Evolutionary conservation across 2,329 filamentous ascomycete genomes (phyloP).

Genomic region (Trichophyton simii): DNA sequence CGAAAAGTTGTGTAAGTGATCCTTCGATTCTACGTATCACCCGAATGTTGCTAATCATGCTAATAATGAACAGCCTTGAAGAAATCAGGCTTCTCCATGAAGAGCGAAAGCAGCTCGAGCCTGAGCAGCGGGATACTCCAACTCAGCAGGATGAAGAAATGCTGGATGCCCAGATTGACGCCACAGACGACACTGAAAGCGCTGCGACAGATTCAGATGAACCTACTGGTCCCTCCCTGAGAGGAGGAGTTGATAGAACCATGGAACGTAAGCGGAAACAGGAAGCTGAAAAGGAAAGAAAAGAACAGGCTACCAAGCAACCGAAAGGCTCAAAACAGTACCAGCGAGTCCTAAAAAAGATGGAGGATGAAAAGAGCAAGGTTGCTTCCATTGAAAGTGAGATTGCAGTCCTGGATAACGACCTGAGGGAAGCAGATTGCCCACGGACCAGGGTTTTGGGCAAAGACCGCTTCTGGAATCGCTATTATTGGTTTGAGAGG

Average conservation of each 20-base stretch:
- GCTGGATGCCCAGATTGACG: constrained; percentile 47
- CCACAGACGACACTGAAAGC: constrained; percentile 36
- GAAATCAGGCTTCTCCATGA: constrained; percentile 36
- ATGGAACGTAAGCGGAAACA: constrained; percentile 67
- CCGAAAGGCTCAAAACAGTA: constrained; percentile 81
- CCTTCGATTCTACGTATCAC: not conserved
- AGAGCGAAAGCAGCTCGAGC: constrained; percentile 37
- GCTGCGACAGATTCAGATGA: constrained; percentile 13
- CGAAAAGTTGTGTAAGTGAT: constrained; percentile 48
- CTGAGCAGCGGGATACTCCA: constrained; percentile 34
- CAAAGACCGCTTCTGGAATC: constrained; percentile 94
- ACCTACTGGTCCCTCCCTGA: constrained; percentile 45
- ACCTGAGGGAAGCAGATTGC: constrained; percentile 86
- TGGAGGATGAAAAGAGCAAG: constrained; percentile 70
- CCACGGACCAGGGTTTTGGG: constrained; percentile 79
- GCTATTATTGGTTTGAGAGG: constrained; percentile 98
- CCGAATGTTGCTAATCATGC: not conserved
- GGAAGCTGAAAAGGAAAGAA: constrained; percentile 57
- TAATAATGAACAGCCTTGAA: constrained; percentile 23
- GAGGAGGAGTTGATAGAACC: constrained; percentile 54
- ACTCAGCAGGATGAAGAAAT: constrained; percentile 28
- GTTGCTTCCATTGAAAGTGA: constrained; percentile 74
- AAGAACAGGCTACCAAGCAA: constrained; percentile 51
- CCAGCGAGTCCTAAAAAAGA: constrained; percentile 73
- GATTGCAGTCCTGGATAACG: constrained; percentile 75